Percentiles rank a stretch among this genome's conserved stretches.
These are phyloP conservation scores for Phytophthora ramorum DNA, from an alignment of 352 stramenopile genomes.

Conservation along the genomic window DNA sequence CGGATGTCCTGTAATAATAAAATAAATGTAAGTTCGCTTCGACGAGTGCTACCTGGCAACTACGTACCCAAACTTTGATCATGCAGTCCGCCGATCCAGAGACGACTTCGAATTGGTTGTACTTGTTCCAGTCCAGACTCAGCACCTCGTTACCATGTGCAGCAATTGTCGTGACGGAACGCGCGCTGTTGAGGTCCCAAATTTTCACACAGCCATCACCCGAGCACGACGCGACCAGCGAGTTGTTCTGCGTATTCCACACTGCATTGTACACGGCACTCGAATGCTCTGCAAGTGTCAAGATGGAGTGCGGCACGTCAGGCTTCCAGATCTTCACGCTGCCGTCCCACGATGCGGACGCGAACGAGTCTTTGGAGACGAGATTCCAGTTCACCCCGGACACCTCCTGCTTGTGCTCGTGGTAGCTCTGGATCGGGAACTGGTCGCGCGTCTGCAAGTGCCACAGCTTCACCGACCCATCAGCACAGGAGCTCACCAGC, in stretches of 20 bases:
- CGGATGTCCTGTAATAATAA: slow-evolving; percentile 69
- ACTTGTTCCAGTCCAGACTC: slow-evolving; percentile 93
- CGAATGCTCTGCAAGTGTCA: slow-evolving; percentile 82
- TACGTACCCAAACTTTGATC: slow-evolving; percentile 87
- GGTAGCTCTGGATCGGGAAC: slow-evolving; percentile 90
- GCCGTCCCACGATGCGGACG: slow-evolving; percentile 88
- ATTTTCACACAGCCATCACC: slow-evolving; percentile 80
- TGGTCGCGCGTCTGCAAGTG: slow-evolving; percentile 87
- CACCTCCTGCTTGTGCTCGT: slow-evolving; percentile 89
- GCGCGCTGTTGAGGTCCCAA: slow-evolving; percentile 75
- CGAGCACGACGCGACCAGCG: slow-evolving; percentile 78
- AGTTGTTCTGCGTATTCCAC: slow-evolving; percentile 84
- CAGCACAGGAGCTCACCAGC: slow-evolving; percentile 86
- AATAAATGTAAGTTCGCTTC: not conserved
- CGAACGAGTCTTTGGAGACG: slow-evolving; percentile 87
- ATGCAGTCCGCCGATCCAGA: slow-evolving; percentile 84
- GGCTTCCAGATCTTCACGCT: slow-evolving; percentile 91
- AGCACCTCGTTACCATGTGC: slow-evolving; percentile 88
- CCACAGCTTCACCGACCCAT: slow-evolving; percentile 91
- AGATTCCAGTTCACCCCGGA: slow-evolving; percentile 93
- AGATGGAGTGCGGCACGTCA: slow-evolving; percentile 67
- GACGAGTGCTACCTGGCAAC: not conserved
- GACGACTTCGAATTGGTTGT: slow-evolving; percentile 90
- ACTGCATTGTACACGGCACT: slow-evolving; percentile 85
- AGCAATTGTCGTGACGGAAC: slow-evolving; percentile 63